These are phyloP conservation scores for Marasmius oreades DNA, from an alignment of 1,284 basidiomycete genomes.

Conservation along the genomic window DNA sequence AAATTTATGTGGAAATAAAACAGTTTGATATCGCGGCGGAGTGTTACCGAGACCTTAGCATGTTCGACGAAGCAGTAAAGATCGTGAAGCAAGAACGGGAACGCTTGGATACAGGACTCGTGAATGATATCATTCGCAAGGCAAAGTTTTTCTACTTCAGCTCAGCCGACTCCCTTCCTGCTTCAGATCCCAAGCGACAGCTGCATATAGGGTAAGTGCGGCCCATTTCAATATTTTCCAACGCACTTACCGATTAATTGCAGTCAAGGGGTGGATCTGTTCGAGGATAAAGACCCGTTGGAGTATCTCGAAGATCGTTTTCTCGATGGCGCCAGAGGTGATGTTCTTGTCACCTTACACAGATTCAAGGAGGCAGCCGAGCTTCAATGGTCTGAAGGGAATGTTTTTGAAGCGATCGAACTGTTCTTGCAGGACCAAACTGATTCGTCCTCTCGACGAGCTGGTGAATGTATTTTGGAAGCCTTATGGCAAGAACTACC, in stretches of 20 bases:
- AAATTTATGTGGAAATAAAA: slow-evolving; percentile 38
- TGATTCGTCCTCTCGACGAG: slow-evolving; percentile 28
- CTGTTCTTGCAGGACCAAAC: slow-evolving; percentile 38
- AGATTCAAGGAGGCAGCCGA: slow-evolving; percentile 51
- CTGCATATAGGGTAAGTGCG: slow-evolving; percentile 42
- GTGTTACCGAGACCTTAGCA: slow-evolving; percentile 44
- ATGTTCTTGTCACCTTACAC: slow-evolving; percentile 43
- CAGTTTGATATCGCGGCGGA: slow-evolving; percentile 44
- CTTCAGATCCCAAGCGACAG: slow-evolving; percentile 12
- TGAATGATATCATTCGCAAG: slow-evolving; percentile 40
- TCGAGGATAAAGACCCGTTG: slow-evolving; percentile 50
- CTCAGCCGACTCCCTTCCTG: slow-evolving; percentile 14
- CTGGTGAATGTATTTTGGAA: slow-evolving; percentile 23
- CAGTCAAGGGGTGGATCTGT: slow-evolving; percentile 49
- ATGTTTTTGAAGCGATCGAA: slow-evolving; percentile 43
- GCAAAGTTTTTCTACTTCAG: slow-evolving; percentile 53
- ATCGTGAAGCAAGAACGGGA: slow-evolving; percentile 39
- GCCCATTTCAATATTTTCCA: not conserved
- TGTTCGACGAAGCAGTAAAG: slow-evolving; percentile 52
- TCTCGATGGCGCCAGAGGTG: slow-evolving; percentile 48
- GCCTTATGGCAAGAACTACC: slow-evolving; percentile 31
- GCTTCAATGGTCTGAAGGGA: slow-evolving; percentile 49
- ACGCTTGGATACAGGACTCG: slow-evolving; percentile 32
- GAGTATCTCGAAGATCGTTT: slow-evolving; percentile 57
- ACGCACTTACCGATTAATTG: not conserved